Conservation (phyloP, 768 basidiomycete genomes). For the Artomyces pyxidatus region DNA sequence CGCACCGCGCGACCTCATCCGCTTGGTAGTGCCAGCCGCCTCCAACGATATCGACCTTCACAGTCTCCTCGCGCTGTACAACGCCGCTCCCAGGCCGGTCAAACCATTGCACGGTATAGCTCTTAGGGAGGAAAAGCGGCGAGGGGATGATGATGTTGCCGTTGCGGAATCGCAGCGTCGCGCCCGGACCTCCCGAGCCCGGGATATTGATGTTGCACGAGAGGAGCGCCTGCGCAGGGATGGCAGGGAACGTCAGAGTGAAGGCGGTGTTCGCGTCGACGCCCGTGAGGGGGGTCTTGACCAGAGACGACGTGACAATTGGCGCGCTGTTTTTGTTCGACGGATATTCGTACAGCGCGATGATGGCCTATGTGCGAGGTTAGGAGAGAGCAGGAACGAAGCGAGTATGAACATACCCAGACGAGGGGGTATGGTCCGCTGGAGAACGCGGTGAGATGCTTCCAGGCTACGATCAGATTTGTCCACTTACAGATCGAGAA, state of each 20-base stretch:
- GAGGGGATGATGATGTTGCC: conserved; percentile 57
- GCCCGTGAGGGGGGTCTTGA: conserved; percentile 68
- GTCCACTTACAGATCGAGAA: conserved; percentile 69
- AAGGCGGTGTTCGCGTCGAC: conserved; percentile 77
- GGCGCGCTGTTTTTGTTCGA: conserved; percentile 55
- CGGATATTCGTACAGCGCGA: conserved; percentile 73
- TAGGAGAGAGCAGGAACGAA: not conserved
- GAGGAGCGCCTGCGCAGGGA: conserved; percentile 66
- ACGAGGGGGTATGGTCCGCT: conserved; percentile 79
- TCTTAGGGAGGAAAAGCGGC: conserved; percentile 61
- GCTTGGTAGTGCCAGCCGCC: conserved; percentile 79
- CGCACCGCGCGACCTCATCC: conserved; percentile 78
- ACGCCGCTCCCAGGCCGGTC: conserved; percentile 36
- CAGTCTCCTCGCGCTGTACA: conserved; percentile 49
- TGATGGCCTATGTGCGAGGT: too few relatives aligned
- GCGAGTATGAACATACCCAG: conserved; percentile 43
- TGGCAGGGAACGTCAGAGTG: conserved; percentile 57
- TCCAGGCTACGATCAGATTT: not conserved
- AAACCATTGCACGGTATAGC: conserved; percentile 57
- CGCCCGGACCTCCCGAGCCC: conserved; percentile 36
- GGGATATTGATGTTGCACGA: conserved; percentile 58
- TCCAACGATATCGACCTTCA: conserved; percentile 26
- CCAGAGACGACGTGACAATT: conserved; percentile 59
- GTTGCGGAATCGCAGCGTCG: conserved; percentile 64
- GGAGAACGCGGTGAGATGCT: not conserved